A percentile compares a stretch with the other conserved stretches of the same genome.
These are phyloP conservation scores for Eucalyptus urophylla DNA, from an alignment of 345 rosid species.

Conservation along the genomic window DNA sequence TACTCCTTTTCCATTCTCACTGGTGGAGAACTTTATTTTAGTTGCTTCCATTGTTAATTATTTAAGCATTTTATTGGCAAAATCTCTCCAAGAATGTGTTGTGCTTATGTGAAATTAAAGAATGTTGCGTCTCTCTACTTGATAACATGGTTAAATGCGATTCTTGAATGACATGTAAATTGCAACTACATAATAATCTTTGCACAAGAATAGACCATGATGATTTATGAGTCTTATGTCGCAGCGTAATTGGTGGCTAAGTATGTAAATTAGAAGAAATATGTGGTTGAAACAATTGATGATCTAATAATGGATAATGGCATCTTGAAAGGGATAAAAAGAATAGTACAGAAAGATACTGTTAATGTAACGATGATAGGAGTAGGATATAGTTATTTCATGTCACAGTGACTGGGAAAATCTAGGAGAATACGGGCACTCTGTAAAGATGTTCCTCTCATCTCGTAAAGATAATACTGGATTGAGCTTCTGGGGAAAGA, in stretches of 20 bases:
- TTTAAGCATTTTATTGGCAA: not conserved
- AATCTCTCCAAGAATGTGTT: not conserved
- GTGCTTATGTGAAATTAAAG: not conserved
- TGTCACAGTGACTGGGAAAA: not conserved
- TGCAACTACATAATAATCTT: not conserved
- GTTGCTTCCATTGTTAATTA: not conserved
- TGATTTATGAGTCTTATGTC: not conserved
- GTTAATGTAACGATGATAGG: not conserved
- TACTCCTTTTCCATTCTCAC: not conserved
- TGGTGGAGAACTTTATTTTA: not conserved
- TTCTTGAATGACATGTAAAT: not conserved
- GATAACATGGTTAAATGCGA: not conserved
- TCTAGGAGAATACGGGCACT: not conserved
- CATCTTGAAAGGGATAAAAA: not conserved
- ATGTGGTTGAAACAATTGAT: not conserved
- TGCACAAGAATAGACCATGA: not conserved
- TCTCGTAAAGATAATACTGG: not conserved
- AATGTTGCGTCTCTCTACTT: not conserved
- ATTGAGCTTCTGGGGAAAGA: not conserved
- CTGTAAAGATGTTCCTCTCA: not conserved
- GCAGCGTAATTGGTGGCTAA: not conserved
- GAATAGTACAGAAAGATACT: not conserved
- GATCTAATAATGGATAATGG: not conserved
- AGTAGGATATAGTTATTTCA: not conserved
- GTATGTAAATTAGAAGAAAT: not conserved